A percentile compares a stretch with the other conserved stretches of the same genome.
Conservation (phyloP, 2,329 filamentous ascomycete species). For the Botryotinia globosa region DNA sequence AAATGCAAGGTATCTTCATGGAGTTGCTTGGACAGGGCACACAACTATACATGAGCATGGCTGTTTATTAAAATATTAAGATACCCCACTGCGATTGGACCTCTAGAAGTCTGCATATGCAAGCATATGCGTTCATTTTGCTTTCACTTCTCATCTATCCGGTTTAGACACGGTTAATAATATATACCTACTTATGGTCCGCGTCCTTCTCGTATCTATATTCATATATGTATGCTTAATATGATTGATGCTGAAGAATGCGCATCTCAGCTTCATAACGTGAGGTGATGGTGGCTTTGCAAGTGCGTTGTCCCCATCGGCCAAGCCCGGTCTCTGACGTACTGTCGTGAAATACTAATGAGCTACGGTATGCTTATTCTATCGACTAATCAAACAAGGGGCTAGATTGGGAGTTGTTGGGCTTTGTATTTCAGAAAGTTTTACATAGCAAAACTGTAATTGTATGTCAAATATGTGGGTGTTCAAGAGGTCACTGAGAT, state of each 20-base stretch:
- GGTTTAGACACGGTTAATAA: background rate
- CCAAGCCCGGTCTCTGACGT: conserved; percentile 1
- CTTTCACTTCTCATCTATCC: conserved; percentile 3
- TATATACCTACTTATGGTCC: background rate
- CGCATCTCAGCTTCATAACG: background rate
- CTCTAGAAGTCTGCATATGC: conserved; percentile 16
- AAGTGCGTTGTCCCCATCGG: background rate
- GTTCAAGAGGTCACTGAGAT: background rate
- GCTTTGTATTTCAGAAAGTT: background rate
- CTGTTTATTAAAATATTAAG: conserved; percentile 17
- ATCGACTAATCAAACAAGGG: background rate
- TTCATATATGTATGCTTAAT: background rate
- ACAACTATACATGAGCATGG: conserved; percentile 19
- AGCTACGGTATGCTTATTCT: background rate
- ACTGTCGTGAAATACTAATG: background rate
- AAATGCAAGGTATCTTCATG: conserved; percentile 14
- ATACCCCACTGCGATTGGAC: conserved; percentile 19
- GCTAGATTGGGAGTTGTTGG: too few species aligned
- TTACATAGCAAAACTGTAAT: background rate
- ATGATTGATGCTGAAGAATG: background rate
- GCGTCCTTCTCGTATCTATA: background rate
- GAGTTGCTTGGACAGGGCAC: conserved; percentile 20
- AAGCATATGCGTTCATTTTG: conserved; percentile 13
- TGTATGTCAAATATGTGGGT: background rate
- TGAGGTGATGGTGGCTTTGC: background rate